Evolutionary conservation across 495 filamentous ascomycete genomes (phyloP).

Genomic region (Neurospora sp.): DNA sequence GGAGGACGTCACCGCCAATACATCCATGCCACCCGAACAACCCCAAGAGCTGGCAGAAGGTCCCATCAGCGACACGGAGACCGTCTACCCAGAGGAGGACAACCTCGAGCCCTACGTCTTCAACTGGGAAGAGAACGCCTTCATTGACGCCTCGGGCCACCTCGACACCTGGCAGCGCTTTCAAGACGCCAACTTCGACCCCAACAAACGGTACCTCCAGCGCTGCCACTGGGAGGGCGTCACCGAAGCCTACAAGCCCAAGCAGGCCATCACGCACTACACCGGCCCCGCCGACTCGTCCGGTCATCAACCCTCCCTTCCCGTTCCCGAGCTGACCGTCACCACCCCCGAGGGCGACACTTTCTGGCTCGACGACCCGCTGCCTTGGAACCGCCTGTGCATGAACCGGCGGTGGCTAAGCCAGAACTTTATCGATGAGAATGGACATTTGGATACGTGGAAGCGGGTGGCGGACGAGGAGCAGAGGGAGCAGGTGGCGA

Average conservation of each 20-base stretch:
- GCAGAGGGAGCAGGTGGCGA: background rate
- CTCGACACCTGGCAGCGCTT: background rate
- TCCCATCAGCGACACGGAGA: background rate
- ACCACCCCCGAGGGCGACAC: background rate
- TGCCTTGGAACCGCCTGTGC: background rate
- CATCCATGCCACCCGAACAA: background rate
- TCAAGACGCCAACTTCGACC: background rate
- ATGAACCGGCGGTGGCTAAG: background rate
- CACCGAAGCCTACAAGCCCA: background rate
- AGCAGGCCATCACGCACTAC: background rate
- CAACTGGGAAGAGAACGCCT: background rate
- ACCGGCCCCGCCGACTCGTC: background rate
- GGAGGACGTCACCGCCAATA: background rate
- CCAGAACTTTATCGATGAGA: background rate
- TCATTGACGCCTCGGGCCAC: background rate
- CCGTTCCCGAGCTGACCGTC: background rate
- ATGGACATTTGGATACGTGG: background rate
- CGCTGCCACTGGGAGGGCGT: background rate
- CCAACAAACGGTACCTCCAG: background rate
- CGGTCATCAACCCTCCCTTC: background rate
- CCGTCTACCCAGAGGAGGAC: background rate
- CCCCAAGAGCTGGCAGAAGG: background rate
- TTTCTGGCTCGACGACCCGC: background rate
- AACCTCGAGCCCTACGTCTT: background rate
- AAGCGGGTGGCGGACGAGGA: background rate